Evolutionary conservation across 331 rosid species (phyloP), one percentile per base, ranked within the genome.

Genomic region (Pyracantha coccinea): DNA sequence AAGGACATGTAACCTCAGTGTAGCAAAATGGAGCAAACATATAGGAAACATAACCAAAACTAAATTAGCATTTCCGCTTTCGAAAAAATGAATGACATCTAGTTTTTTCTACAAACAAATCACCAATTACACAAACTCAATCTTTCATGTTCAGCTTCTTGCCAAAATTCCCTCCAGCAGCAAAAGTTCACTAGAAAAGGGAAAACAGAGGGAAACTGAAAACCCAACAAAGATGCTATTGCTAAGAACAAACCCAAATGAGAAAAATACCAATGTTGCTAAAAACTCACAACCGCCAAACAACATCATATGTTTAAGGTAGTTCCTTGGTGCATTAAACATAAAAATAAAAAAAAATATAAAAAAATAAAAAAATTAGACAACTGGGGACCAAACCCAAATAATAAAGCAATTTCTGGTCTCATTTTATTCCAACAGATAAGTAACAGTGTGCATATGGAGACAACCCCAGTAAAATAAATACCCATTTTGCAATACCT

Each of bases 401-500:
- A 8, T 7, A 10, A n/a, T 19, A 8, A 52, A 4, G 20, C 29
- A 79, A 19, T 35, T 17, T 35, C 58, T 28, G 68, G 28, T 17
- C 44, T 44, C 31, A 41, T 6, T 23, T 24, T 68, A 15, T 45
- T 27, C 52, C 44, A 72, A 72, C 55, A n/a, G 45, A 45, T n/a
- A 54, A 63, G 73, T 38, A 41, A 59, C 15, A 71, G 33, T 32
- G 31, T 41, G 67, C 2, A 54, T 3, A 50, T 35, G 60, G 55
- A 68, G 25, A 20, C n/a, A 25, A 54, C 24, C 73, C 47, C 50
- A 28, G 21, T 8, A 73, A 29, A 23, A 25, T 32, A 44, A 12
- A 76, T 57, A 74, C 47, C 76, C 80, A 65, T 53, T 38, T 38
- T 47, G 16, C 68, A 67, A 60, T 14, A 33, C 10, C 20, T 62